Percentiles rank a stretch among this genome's conserved stretches.
phyloP scores from a whole-genome alignment of 129 eudicot species.

The Tagetes erecta region DNA sequence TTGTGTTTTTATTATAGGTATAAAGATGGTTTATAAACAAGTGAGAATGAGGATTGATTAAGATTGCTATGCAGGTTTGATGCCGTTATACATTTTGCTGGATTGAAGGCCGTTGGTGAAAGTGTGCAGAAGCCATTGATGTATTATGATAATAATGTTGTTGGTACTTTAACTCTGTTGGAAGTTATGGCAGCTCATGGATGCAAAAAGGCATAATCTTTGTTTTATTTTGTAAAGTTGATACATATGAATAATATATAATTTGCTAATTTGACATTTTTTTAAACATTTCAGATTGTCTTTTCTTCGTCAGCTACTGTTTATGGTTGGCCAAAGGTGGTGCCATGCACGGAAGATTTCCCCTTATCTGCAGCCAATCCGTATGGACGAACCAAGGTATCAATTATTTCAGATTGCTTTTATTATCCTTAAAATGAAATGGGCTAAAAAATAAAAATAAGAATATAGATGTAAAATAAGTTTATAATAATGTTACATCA shows the following conservation, averaged over 20 bases:
- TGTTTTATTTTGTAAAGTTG: not conserved
- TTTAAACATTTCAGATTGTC: slow-evolving; percentile 58
- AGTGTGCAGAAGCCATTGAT: slow-evolving; percentile 83
- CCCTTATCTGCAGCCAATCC: slow-evolving; percentile 80
- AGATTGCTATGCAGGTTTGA: slow-evolving; percentile 61
- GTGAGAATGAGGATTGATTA: not conserved
- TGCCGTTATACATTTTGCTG: slow-evolving; percentile 99
- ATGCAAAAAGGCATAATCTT: slow-evolving; percentile 70
- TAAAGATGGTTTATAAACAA: slow-evolving; percentile 4
- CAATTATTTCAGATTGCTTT: too few species aligned
- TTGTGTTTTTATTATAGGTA: not conserved
- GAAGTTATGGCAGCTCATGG: slow-evolving; percentile 92
- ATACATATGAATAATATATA: not conserved
- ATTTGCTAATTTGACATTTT: slow-evolving; percentile 13
- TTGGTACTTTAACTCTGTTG: slow-evolving; percentile 73
- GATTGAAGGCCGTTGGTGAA: slow-evolving; percentile 97
- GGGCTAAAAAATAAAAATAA: not conserved
- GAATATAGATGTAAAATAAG: slow-evolving; percentile 87
- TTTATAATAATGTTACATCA: too few species aligned
- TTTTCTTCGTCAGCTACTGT: slow-evolving; percentile 87
- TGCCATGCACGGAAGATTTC: slow-evolving; percentile 85
- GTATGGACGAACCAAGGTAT: slow-evolving; percentile 88
- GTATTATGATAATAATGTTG: slow-evolving; percentile 77
- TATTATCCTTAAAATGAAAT: too few species aligned
- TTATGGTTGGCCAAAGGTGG: slow-evolving; percentile 88